These are phyloP conservation scores for Kalaharituber pfeilii DNA, from an alignment of 2,329 filamentous ascomycete genomes.

Conservation along the genomic window DNA sequence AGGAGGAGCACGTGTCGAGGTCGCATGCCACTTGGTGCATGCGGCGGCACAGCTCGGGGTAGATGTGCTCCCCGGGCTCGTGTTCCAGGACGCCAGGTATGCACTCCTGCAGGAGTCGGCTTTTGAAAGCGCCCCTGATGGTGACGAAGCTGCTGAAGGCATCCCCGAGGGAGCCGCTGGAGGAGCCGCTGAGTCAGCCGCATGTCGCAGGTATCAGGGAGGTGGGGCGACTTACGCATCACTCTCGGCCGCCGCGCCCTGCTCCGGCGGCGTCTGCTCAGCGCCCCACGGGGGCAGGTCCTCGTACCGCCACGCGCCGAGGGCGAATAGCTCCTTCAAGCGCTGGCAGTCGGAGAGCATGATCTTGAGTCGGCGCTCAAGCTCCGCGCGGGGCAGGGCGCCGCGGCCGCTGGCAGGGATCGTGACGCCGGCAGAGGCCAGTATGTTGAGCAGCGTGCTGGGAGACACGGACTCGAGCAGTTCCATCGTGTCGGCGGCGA, in stretches of 20 bases:
- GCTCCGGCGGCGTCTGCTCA: no score
- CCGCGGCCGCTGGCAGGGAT: not conserved
- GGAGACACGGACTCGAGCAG: no score
- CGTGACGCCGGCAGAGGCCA: conserved; percentile 3
- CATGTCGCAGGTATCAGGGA: no score
- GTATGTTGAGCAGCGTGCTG: conserved; percentile 7
- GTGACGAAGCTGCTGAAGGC: not conserved
- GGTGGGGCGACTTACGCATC: no score
- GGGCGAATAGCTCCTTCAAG: conserved; percentile 2
- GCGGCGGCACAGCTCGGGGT: conserved; percentile 4
- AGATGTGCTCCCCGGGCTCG: conserved; percentile 1
- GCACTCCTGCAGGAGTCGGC: not conserved
- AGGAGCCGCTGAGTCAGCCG: not conserved
- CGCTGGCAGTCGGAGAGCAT: conserved; percentile 9
- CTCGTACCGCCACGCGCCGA: not conserved
- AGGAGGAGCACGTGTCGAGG: no score
- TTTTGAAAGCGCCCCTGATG: not conserved
- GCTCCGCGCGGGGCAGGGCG: not conserved
- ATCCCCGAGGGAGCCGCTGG: not conserved
- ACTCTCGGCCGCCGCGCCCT: no score
- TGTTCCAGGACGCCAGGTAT: not conserved
- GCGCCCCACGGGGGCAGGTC: conserved; percentile 3
- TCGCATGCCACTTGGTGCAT: no score
- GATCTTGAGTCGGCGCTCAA: conserved; percentile 7
- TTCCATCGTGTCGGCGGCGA: no score